Evolutionary conservation across 1,284 basidiomycete species (phyloP), one percentile per base, ranked within the genome.

Genomic region (Mycena sp.): DNA sequence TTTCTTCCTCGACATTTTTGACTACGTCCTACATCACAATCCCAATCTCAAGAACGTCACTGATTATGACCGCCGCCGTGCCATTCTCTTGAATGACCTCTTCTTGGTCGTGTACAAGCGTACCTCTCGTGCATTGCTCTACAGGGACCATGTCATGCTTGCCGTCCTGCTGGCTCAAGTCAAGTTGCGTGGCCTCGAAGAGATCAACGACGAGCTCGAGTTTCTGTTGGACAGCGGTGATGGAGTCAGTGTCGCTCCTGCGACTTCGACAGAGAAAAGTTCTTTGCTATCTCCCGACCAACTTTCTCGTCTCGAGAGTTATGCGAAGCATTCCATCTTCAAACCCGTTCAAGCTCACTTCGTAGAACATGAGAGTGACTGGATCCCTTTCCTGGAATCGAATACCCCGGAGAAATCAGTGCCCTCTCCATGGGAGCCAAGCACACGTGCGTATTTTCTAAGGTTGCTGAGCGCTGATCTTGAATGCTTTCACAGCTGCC

Each of bases 1-100:
- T 43, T 99, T 98, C 84, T 99, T 99, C 91, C 87, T 99, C 65
- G 96, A 98, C 75, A 97, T 99, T 71, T 99, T 99, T 78, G 95
- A 99, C 80, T 94, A 92, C 70, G 89, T 99, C 59, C 86, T 99
- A 9, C 91, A 92, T 67, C 90, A 93, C 71, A 99, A 99, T 75
- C 95, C 96, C 9, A 92, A 95, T 75, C 85, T 98, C 65, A 87
- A 87, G 73, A 87, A 86, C 65, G 83, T 98, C 63, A 83, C 87
- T 6, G 95, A 98, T 69, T 80, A 94, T 59, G 81, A 83, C 65
- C 81, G 81, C 51, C 89, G 98, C 19, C 88, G 95, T 54, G 86
- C 90, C 28, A 93, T 97, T 56, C 81, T 99, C n/a, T 81, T 95
- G 60, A 89, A 91, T 62, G 96, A 98, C 71, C 85, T 99, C 14